Percentiles rank a stretch among this genome's conserved stretches.
Evolutionary conservation across 2,329 filamentous ascomycete genomes (phyloP).

Genomic region (Fusarium oxysporum): DNA sequence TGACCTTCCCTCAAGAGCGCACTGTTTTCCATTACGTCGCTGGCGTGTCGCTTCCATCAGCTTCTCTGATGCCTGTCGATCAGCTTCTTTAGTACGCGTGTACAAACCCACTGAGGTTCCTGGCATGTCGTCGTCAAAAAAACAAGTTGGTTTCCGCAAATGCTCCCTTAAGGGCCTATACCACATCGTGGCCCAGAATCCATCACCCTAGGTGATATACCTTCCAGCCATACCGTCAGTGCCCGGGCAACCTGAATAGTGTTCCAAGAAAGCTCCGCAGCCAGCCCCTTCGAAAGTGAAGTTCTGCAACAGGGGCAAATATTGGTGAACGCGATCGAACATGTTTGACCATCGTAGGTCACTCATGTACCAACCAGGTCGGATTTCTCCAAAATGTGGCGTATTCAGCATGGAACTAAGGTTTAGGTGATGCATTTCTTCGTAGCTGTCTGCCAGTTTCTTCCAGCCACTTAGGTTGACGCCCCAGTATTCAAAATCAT

Average conservation of each 20-base stretch:
- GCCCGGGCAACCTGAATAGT: accelerated
- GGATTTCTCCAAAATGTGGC: accelerated
- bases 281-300: background rate
- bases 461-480: conserved; percentile 25
- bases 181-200: background rate
- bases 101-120: background rate
- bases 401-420: background rate
- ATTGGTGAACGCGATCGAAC: conserved; percentile 32
- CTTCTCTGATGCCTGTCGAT: background rate
- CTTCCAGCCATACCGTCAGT: background rate
- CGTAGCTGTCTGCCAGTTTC: background rate
- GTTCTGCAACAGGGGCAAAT: background rate
- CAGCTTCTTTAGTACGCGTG: background rate
- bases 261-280: background rate
- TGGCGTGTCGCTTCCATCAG: background rate
- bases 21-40: accelerated
- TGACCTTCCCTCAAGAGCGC: accelerated
- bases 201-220: background rate
- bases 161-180: background rate
- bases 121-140: background rate
- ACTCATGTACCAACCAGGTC: background rate
- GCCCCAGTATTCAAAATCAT: background rate
- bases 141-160: too few species aligned
- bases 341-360: conserved; percentile 36
- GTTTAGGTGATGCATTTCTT: too few species aligned